These are phyloP conservation scores for Trichosporon asahii DNA, from an alignment of 1,284 basidiomycete species.

Conservation along the genomic window DNA sequence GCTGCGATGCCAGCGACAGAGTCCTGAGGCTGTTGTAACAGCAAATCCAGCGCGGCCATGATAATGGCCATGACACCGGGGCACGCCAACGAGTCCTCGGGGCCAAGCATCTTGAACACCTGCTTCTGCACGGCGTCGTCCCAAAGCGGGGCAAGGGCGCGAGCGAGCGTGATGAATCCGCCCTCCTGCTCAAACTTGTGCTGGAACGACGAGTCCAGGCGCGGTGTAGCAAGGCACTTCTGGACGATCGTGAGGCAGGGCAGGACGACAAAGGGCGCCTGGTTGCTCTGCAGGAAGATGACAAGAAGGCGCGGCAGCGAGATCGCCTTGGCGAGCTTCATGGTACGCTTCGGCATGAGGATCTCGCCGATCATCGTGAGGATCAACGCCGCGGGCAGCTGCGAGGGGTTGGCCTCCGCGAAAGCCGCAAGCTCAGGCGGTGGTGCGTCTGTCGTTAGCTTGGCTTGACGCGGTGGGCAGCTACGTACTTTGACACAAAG, in stretches of 20 bases:
- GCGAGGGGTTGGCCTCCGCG: conserved; percentile 35
- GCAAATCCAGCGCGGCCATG: conserved; percentile 38
- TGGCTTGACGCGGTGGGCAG: neutral
- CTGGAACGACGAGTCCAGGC: conserved; percentile 41
- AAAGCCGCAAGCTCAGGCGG: conserved; percentile 12
- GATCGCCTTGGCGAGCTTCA: conserved; percentile 47
- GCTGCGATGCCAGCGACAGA: conserved; percentile 5
- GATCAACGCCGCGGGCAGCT: conserved; percentile 39
- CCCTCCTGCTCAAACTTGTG: conserved; percentile 49
- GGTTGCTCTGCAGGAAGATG: conserved; percentile 50
- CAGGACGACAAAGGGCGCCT: conserved; percentile 39
- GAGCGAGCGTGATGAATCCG: conserved; percentile 45
- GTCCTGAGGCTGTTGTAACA: conserved; percentile 35
- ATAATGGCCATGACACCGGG: conserved; percentile 35
- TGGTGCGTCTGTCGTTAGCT: conserved; percentile 14
- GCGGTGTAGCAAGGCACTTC: conserved; percentile 36
- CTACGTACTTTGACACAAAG: conserved; percentile 64
- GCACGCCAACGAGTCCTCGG: conserved; percentile 28
- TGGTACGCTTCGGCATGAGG: conserved; percentile 31
- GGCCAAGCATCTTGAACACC: conserved; percentile 33
- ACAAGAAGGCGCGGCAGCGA: conserved; percentile 50
- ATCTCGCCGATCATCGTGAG: conserved; percentile 41
- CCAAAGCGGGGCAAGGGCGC: conserved; percentile 42
- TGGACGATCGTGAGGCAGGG: conserved; percentile 46
- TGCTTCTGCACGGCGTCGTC: conserved; percentile 34